Base-by-base conservation (phyloP, 2,329 filamentous ascomycete genomes). In the Verticillium dahliae region DNA sequence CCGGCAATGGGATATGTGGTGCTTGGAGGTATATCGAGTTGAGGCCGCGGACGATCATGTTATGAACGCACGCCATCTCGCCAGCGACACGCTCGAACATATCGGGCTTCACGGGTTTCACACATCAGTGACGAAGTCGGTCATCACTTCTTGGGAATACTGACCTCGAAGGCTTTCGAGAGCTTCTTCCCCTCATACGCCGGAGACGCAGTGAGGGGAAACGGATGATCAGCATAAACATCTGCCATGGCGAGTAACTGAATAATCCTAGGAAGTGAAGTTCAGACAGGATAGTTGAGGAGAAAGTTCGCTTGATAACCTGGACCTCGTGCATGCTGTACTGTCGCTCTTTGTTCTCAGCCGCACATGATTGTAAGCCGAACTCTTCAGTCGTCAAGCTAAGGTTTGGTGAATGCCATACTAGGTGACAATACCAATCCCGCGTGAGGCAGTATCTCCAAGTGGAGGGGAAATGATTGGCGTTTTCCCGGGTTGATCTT, bases 11-110 rank as follows among this genome's bases (percentile, higher is more conserved):
- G 7, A 79, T 68, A 60, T 76, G 70, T 6, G 69, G 66, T 1
- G 73, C 70, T 56, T 79, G 76, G 27, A 72, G 66, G 64, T 77
- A 74, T 38, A 78, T 70, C 6, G 72, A 69, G 64, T 78, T 77
- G 63, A 77, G 67, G 6, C 74, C 72, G 13, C 74, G 73, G 9
- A 75, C 61, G 22, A 76, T 52, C 22, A 70, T 65, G 66, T 76
- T 77, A 69, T 78, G 73, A 22, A 71, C 67, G 11, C 61, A 27
- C 9, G 66, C 69, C 73, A 75, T 74, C 27, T 71, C 69, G 3
- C 66, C 67, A 34, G 71, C 72, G 38, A 66, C 38, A 2, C 65
- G 57, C 56, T 66, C 63, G 57, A 71, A 71, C 35, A 68, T 61
- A 65, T 74, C 71, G 5, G 67, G 63, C 71, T 74, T 39, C 15